A percentile compares a stretch with the other conserved stretches of the same genome.
Evolutionary conservation across 23 red algal genomes (phyloP).

Genomic region (Agarophyton chilense): DNA sequence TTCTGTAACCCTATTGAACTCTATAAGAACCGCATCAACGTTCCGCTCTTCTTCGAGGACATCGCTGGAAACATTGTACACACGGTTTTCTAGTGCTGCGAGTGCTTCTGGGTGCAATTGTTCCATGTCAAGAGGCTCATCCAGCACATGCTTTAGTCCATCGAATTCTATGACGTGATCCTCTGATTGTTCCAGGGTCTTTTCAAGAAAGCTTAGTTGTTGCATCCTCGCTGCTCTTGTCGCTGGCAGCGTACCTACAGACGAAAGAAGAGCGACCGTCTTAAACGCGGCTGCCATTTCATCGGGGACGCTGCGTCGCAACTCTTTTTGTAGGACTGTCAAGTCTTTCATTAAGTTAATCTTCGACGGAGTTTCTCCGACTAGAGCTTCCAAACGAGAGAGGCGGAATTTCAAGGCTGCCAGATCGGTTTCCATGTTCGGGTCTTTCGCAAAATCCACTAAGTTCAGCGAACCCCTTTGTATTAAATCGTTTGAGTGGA

Average conservation of each 20-base stretch:
- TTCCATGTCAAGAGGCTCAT: background rate
- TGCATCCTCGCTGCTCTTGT: background rate
- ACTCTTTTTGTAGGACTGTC: background rate
- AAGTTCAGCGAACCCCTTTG: too few relatives aligned
- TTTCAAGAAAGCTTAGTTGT: background rate
- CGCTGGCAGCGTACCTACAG: background rate
- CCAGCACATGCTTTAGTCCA: background rate
- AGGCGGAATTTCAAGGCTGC: constrained; percentile 9
- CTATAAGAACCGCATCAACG: constrained; percentile 34
- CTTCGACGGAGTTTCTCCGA: background rate
- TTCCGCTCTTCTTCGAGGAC: constrained; percentile 26
- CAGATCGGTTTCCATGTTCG: constrained; percentile 48
- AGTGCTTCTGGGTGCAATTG: background rate
- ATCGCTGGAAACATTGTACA: background rate
- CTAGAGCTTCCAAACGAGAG: constrained; percentile 4
- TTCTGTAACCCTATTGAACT: constrained; percentile 39
- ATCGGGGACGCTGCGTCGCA: constrained; percentile 35
- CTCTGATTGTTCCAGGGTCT: background rate
- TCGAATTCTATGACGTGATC: background rate
- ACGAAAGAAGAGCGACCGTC: constrained; percentile 9
- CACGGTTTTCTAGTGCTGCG: background rate
- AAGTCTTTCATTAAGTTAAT: background rate
- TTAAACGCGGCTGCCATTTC: constrained; percentile 40
- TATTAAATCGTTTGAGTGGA: too few relatives aligned
- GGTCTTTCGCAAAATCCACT: too few relatives aligned